Conservation (phyloP, 2,329 filamentous ascomycete genomes). For the Didymella pinodella region DNA sequence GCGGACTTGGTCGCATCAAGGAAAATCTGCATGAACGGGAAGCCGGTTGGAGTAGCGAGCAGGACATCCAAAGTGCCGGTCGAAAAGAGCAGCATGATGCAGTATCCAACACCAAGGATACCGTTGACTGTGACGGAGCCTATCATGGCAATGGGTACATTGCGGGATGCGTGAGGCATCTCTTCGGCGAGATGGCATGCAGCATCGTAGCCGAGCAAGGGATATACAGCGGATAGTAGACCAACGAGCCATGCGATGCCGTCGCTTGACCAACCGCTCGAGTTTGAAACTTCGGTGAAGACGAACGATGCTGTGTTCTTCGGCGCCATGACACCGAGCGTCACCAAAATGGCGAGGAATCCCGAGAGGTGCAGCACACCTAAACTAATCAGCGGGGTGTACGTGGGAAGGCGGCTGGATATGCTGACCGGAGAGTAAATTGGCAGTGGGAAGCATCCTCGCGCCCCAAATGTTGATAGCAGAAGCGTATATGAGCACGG, state of each 20-base stretch:
- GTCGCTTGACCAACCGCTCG: constrained; percentile 32
- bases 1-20: constrained; percentile 28
- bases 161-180: constrained; percentile 34
- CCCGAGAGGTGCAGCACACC: constrained; percentile 30
- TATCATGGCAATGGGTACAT: constrained; percentile 48
- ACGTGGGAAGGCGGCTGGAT: no score
- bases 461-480: constrained; percentile 56
- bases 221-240: constrained; percentile 34
- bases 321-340: constrained; percentile 32
- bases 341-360: constrained; percentile 27
- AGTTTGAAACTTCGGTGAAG: constrained; percentile 30
- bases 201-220: constrained; percentile 50
- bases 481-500: constrained; percentile 51
- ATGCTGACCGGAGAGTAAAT: constrained; percentile 35
- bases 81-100: constrained; percentile 56
- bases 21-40: constrained; percentile 60
- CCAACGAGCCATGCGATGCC: constrained; percentile 38
- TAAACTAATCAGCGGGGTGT: constrained; percentile 16
- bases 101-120: constrained; percentile 55
- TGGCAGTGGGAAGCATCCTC: constrained; percentile 50
- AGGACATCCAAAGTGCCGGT: constrained; percentile 53
- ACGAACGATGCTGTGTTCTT: constrained; percentile 32
- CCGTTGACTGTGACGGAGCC: constrained; percentile 53
- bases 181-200: constrained; percentile 53
- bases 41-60: constrained; percentile 52